Conservation (phyloP, 352 stramenopile genomes). For the Pythium utonaiense region DNA sequence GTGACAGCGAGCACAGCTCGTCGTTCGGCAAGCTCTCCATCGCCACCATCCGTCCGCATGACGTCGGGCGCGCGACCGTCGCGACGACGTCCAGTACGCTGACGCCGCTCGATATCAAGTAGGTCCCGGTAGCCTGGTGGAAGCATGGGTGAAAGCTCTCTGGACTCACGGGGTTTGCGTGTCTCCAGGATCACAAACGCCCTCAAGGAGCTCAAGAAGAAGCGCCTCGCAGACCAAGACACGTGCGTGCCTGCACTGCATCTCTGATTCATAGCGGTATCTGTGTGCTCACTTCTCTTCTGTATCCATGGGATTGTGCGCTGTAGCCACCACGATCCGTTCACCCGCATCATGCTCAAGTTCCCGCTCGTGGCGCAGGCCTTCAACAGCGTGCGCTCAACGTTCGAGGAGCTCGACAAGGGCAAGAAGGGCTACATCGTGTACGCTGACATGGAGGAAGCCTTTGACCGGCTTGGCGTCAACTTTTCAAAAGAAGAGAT, state of each 20-base stretch:
- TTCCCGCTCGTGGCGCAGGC: slow-evolving; percentile 60
- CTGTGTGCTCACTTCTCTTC: neutral
- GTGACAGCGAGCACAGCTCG: neutral
- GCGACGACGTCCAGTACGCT: slow-evolving; percentile 3
- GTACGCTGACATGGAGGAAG: slow-evolving; percentile 61
- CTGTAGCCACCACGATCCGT: slow-evolving; percentile 43
- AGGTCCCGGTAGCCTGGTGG: neutral
- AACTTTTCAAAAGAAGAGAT: slow-evolving; percentile 76
- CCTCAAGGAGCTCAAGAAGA: slow-evolving; percentile 67
- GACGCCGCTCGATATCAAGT: slow-evolving; percentile 74
- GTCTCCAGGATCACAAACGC: slow-evolving; percentile 67
- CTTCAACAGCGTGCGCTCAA: slow-evolving; percentile 77
- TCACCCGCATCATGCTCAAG: slow-evolving; percentile 81
- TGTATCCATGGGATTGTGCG: too few relatives aligned
- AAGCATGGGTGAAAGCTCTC: neutral
- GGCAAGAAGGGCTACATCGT: slow-evolving; percentile 73
- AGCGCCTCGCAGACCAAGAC: slow-evolving; percentile 47
- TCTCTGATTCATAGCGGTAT: too few relatives aligned
- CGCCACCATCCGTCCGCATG: slow-evolving; percentile 52
- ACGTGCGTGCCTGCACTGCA: slow-evolving; percentile 25
- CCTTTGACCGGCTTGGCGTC: slow-evolving; percentile 72
- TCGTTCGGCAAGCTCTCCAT: slow-evolving; percentile 28
- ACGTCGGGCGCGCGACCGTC: slow-evolving; percentile 11
- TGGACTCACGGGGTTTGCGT: neutral
- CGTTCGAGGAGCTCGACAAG: slow-evolving; percentile 62